These are phyloP conservation scores for Auricularia sp. DNA, from an alignment of 768 basidiomycete species.

Conservation along the genomic window DNA sequence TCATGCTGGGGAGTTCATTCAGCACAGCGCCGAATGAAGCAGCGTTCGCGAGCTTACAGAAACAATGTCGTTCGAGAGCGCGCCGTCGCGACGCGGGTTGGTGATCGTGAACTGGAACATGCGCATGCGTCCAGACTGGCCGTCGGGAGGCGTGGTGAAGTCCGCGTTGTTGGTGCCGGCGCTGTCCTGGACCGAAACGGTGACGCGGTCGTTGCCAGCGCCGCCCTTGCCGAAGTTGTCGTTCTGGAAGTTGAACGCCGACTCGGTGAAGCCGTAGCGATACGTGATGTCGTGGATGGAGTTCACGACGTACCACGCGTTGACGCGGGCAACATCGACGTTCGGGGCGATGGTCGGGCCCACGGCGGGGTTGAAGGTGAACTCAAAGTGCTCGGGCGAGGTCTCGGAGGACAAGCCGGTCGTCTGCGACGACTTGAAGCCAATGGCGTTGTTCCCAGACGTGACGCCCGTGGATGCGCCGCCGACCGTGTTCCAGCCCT, in stretches of 20 bases:
- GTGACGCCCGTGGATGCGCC: constrained; percentile 26
- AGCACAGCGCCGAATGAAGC: background rate
- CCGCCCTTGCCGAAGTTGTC: constrained; percentile 46
- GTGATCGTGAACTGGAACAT: constrained; percentile 4
- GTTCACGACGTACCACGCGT: constrained; percentile 47
- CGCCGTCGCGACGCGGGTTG: constrained; percentile 52
- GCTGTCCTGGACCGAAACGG: constrained; percentile 39
- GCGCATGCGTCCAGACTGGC: constrained; percentile 28
- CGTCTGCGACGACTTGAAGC: constrained; percentile 19
- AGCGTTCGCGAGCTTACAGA: no score
- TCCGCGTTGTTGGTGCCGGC: constrained; percentile 29
- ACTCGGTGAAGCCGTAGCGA: constrained; percentile 51
- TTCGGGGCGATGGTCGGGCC: constrained; percentile 36
- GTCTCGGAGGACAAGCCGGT: constrained; percentile 27
- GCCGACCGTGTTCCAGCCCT: constrained; percentile 41
- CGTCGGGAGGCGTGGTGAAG: constrained; percentile 9
- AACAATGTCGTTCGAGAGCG: constrained; percentile 41
- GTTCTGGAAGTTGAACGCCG: constrained; percentile 49
- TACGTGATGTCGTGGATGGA: constrained; percentile 45
- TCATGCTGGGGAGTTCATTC: constrained; percentile 31
- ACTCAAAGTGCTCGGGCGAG: constrained; percentile 29
- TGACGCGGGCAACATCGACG: constrained; percentile 39
- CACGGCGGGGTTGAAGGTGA: constrained; percentile 23
- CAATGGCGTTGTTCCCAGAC: constrained; percentile 32
- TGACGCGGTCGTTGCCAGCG: constrained; percentile 37